Percentiles rank a stretch among this genome's conserved stretches.
Evolutionary conservation across 495 filamentous ascomycete species (phyloP).

Genomic region (Xylaria curta): DNA sequence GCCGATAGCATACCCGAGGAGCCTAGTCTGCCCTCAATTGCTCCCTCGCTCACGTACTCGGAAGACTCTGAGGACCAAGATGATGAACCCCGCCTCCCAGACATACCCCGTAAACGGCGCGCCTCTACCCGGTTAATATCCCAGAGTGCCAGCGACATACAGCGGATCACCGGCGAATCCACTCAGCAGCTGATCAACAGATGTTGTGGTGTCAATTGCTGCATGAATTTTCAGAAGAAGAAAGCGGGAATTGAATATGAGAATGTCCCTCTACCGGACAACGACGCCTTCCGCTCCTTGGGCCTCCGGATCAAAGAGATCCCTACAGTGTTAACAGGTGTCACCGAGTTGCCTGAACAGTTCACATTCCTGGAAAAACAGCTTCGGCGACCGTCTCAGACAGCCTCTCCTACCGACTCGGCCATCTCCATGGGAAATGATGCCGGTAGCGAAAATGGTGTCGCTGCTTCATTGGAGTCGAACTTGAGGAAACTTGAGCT

Average conservation of each 20-base stretch:
- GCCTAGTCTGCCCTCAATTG: conserved; percentile 43
- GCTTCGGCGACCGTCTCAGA: conserved; percentile 40
- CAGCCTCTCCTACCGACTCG: conserved; percentile 49
- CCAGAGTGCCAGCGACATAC: conserved; percentile 75
- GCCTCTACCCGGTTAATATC: conserved; percentile 84
- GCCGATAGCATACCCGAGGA: conserved; percentile 47
- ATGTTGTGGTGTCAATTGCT: conserved; percentile 96
- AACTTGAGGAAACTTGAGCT: conserved; percentile 41
- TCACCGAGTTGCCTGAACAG: conserved; percentile 74
- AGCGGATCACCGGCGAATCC: conserved; percentile 68
- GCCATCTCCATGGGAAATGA: conserved; percentile 39
- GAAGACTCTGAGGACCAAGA: conserved; percentile 55
- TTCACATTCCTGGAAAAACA: conserved; percentile 68
- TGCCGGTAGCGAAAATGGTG: neutral
- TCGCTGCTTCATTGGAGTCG: conserved; percentile 26
- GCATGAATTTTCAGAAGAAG: conserved; percentile 68
- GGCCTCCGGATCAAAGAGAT: conserved; percentile 77
- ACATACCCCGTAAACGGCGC: conserved; percentile 60
- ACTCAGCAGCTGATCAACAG: conserved; percentile 66
- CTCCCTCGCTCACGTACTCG: conserved; percentile 59
- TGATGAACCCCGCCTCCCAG: conserved; percentile 37
- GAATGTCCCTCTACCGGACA: conserved; percentile 73
- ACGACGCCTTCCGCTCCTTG: conserved; percentile 81
- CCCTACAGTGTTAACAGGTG: conserved; percentile 70
- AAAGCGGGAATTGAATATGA: conserved; percentile 61